A percentile compares a stretch with the other conserved stretches of the same genome.
These are phyloP conservation scores for Penicillium dipodomyicola DNA, from an alignment of 495 filamentous ascomycete genomes.

Conservation along the genomic window DNA sequence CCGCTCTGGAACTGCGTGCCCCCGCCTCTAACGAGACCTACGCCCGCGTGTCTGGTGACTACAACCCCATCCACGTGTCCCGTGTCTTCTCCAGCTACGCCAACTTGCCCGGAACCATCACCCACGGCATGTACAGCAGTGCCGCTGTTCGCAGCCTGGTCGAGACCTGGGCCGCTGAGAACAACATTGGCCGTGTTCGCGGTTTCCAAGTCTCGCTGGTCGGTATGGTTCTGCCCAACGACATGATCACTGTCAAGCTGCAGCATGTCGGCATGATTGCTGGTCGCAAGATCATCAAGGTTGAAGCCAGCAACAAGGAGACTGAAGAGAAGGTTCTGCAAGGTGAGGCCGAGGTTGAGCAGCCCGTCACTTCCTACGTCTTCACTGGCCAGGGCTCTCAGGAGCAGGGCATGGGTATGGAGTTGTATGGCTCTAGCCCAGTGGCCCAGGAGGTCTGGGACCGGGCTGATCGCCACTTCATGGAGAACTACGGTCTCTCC, in stretches of 20 bases:
- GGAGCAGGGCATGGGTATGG: slow-evolving; percentile 99
- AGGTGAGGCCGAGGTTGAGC: slow-evolving; percentile 96
- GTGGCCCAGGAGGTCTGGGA: slow-evolving; percentile 99
- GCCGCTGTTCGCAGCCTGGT: slow-evolving; percentile 97
- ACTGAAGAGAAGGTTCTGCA: slow-evolving; percentile 92
- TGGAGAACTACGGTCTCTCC: slow-evolving; percentile 97
- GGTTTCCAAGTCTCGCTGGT: slow-evolving; percentile 94
- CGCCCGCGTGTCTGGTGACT: slow-evolving; percentile 94
- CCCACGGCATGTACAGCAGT: slow-evolving; percentile 98
- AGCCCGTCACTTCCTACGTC: slow-evolving; percentile 95
- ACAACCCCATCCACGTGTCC: slow-evolving; percentile 98
- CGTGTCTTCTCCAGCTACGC: slow-evolving; percentile 94
- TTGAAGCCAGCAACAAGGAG: slow-evolving; percentile 89
- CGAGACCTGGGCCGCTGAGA: slow-evolving; percentile 98
- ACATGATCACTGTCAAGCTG: slow-evolving; percentile 87
- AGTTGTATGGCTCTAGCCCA: slow-evolving; percentile 85
- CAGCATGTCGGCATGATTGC: slow-evolving; percentile 97
- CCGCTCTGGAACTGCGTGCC: slow-evolving; percentile 77
- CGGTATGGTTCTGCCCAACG: slow-evolving; percentile 97
- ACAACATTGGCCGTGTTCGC: slow-evolving; percentile 93
- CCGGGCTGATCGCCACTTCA: slow-evolving; percentile 93
- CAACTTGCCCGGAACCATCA: slow-evolving; percentile 92
- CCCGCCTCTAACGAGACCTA: slow-evolving; percentile 98
- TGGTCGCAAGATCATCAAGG: slow-evolving; percentile 98
- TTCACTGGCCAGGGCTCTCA: slow-evolving; percentile 98